Percentiles rank a stretch among this genome's conserved stretches.
phyloP scores from a whole-genome alignment of 192 early-diverging fungal genomes.

The Pilobolus umbonatus region DNA sequence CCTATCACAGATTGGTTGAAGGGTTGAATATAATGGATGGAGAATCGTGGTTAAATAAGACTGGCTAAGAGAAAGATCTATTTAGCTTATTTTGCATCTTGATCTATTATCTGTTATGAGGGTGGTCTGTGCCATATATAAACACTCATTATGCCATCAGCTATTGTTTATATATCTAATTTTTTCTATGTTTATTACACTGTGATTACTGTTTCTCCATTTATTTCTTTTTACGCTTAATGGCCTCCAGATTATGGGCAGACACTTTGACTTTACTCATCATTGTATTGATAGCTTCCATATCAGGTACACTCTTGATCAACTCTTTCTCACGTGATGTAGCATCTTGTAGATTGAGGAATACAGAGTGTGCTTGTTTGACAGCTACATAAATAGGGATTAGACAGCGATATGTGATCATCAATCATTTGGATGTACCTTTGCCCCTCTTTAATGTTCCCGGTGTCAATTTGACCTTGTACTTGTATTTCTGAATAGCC shows the following conservation, averaged over 20 bases:
- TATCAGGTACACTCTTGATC: slow-evolving; percentile 80
- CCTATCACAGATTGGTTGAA: slow-evolving; percentile 15
- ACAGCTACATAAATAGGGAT: slow-evolving; percentile 19
- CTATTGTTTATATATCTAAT: no score
- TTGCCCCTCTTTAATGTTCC: slow-evolving; percentile 92
- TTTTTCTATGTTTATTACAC: no score
- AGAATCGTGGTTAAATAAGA: slow-evolving; percentile 13
- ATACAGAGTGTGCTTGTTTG: slow-evolving; percentile 40
- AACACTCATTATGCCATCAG: no score
- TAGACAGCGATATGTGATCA: neutral
- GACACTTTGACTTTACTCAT: slow-evolving; percentile 85
- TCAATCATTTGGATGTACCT: no score
- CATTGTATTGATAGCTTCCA: slow-evolving; percentile 76
- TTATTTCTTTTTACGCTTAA: slow-evolving; percentile 59
- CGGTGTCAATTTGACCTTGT: slow-evolving; percentile 90
- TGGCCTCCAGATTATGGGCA: slow-evolving; percentile 68
- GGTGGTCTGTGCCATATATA: no score
- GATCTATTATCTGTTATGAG: no score
- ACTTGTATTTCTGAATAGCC: slow-evolving; percentile 84
- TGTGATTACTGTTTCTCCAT: no score
- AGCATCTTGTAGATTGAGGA: slow-evolving; percentile 28
- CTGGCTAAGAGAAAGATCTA: no score
- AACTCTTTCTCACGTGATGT: slow-evolving; percentile 66
- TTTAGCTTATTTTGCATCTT: no score
- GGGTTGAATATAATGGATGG: neutral